Evolutionary conservation across 2,329 filamentous ascomycete species (phyloP), one percentile per base, ranked within the genome.

Genomic region (Phyllosticta paracitricarpa): DNA sequence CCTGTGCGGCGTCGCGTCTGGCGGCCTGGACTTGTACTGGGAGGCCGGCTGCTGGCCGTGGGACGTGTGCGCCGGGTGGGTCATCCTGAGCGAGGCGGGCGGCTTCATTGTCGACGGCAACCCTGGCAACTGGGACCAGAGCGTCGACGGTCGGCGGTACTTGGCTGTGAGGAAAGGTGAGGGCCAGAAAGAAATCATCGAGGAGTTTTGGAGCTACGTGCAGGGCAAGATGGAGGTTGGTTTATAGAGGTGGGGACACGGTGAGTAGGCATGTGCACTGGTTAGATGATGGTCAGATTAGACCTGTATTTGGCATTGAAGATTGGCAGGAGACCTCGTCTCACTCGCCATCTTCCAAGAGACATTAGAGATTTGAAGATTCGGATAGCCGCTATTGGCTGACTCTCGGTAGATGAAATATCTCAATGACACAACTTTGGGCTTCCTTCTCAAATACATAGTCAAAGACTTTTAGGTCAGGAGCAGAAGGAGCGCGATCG

Each of bases 41-140:
- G 89, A 93, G 75, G 88, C 87, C 48, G 89, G 89, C 0, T 91
- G 88, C 73, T 93, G 88, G 83, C 88, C 89, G 1, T 93, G 89
- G 89, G 89, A 93, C 71, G 89, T 93, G 2, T 89, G 87, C 69
- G 89, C 89, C 4, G 89, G 86, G 0, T 92, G 89, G 89, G 84
- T 86, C 62, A 86, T 93, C 63, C 76, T 93, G 26, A 76, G 77
- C 30, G 89, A 93, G 77, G 87, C 89, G 0, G 89, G 89, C 0
- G 89, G 89, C 0, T 77, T 83, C 58, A 84, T 93, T 78, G 87
- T 82, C 7, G 81, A 87, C 69, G 88, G 85, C 4, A 91, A 92
- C 70, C 85, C 87, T 0, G 89, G 88, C 0, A 81, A 82, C 61
- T 92, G 88, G 89, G 71, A 81, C 54, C 77, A 81, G 4, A 73